Percentiles rank a stretch among this genome's conserved stretches.
These are phyloP conservation scores for Starmerella bombi DNA, from an alignment of 805 yeast genomes.

Conservation along the genomic window DNA sequence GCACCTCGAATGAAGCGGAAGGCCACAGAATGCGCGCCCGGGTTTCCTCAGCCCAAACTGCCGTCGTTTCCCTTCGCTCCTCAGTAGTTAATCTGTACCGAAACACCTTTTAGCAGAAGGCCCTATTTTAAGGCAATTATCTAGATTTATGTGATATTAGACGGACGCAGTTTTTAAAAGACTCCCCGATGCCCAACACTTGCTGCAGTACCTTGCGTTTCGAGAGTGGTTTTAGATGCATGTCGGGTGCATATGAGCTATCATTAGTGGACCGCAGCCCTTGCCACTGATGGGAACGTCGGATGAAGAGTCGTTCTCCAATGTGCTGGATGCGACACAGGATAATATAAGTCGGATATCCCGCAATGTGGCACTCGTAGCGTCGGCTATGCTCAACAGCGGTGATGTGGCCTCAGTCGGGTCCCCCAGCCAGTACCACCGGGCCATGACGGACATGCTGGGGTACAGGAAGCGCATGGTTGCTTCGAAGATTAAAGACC, in stretches of 20 bases:
- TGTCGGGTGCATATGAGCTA: too few species aligned
- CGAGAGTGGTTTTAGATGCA: too few species aligned
- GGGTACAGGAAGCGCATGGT: constrained; percentile 12
- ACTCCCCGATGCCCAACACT: too few species aligned
- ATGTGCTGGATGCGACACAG: constrained; percentile 30
- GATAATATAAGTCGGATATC: constrained; percentile 29
- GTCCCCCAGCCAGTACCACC: constrained; percentile 12
- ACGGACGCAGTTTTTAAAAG: too few species aligned
- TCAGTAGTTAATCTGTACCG: too few species aligned
- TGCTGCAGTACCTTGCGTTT: too few species aligned
- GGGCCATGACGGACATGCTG: constrained; percentile 15
- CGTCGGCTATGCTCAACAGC: constrained; percentile 22
- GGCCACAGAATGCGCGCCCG: constrained; percentile 11
- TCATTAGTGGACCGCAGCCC: too few species aligned
- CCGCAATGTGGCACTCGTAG: constrained; percentile 30
- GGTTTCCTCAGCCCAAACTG: constrained; percentile 8
- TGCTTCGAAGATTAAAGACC: constrained; percentile 12
- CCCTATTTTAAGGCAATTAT: background rate
- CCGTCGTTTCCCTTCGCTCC: constrained; percentile 11
- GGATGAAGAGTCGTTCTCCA: constrained; percentile 23
- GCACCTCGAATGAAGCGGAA: constrained; percentile 3
- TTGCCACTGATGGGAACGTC: background rate
- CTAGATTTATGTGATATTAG: too few species aligned
- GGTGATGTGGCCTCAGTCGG: constrained; percentile 8
- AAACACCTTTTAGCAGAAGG: too few species aligned